Evolutionary conservation across 2,329 filamentous ascomycete genomes (phyloP).

Genomic region (Peltaster fructicola): DNA sequence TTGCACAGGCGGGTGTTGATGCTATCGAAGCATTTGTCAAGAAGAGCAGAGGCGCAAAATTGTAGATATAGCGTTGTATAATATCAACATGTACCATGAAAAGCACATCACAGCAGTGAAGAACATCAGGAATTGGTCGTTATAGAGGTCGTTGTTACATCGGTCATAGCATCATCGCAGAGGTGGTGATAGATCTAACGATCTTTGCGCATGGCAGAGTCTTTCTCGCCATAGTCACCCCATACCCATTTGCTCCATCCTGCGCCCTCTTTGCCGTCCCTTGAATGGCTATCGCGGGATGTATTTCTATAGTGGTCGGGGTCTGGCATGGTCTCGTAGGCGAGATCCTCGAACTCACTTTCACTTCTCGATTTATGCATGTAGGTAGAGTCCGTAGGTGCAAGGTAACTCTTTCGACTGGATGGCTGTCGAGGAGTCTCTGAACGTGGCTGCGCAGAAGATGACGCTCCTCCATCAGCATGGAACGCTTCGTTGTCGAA

Average conservation of each 20-base stretch:
- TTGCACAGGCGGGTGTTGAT: constrained; percentile 34
- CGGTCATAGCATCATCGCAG: too few species aligned
- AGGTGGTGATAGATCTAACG: too few species aligned
- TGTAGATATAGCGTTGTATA: too few species aligned
- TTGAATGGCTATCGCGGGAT: constrained; percentile 4
- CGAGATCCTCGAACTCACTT: constrained; percentile 54
- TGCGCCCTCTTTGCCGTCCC: constrained; percentile 4
- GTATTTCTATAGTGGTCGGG: constrained; percentile 12
- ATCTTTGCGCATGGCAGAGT: too few species aligned
- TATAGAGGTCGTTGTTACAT: too few species aligned
- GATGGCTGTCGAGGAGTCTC: constrained; percentile 9
- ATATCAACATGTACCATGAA: too few species aligned
- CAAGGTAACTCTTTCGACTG: constrained; percentile 14
- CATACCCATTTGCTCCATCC: constrained; percentile 22
- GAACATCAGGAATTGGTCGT: too few species aligned
- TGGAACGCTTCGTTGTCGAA: constrained; percentile 62
- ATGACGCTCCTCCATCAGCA: constrained; percentile 1
- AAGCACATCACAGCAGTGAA: too few species aligned
- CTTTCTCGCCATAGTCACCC: constrained; percentile 21
- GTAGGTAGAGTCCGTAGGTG: constrained; percentile 18
- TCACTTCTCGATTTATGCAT: constrained; percentile 73
- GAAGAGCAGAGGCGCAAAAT: constrained; percentile 20
- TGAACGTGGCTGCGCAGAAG: constrained; percentile 1
- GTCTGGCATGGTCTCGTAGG: constrained; percentile 21
- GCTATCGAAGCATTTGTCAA: constrained; percentile 24